Percentiles rank a stretch among this genome's conserved stretches.
Evolutionary conservation across 2,329 filamentous ascomycete genomes (phyloP).

Genomic region (Aspergillus clavatus): DNA sequence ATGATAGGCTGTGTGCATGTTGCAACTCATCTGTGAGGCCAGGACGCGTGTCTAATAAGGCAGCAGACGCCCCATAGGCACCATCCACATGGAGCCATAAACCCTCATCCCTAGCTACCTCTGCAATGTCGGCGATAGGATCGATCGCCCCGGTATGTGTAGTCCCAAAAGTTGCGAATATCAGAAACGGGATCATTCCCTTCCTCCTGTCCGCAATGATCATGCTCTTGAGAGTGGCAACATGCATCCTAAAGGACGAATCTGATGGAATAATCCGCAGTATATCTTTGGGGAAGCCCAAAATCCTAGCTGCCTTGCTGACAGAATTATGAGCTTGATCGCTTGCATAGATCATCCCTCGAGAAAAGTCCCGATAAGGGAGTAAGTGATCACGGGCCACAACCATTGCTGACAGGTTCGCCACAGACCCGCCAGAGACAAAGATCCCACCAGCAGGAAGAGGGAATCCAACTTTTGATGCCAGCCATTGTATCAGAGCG

Average conservation of each 20-base stretch:
- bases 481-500: conserved; percentile 15
- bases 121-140: conserved; percentile 11
- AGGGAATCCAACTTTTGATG: conserved; percentile 8
- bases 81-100: conserved; percentile 25
- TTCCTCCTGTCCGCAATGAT: conserved; percentile 5
- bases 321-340: conserved; percentile 17
- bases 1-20: conserved; percentile 19
- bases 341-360: conserved; percentile 13
- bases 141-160: conserved; percentile 20
- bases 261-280: conserved; percentile 12
- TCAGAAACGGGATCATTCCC: conserved; percentile 11
- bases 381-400: conserved; percentile 17
- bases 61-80: conserved; percentile 17
- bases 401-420: conserved; percentile 17
- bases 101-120: conserved; percentile 6
- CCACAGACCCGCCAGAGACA: conserved; percentile 20
- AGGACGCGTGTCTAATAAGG: conserved; percentile 10
- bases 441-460: conserved; percentile 14
- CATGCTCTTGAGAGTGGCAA: not conserved
- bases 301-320: conserved; percentile 10
- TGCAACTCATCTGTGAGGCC: conserved; percentile 10
- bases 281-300: conserved; percentile 13
- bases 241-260: conserved; percentile 4
- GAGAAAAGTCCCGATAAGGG: not conserved
- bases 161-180: conserved; percentile 17